Percentiles rank a stretch among this genome's conserved stretches.
Conservation (phyloP, 345 rosid species). For the Erysimum cheiranthoides region DNA sequence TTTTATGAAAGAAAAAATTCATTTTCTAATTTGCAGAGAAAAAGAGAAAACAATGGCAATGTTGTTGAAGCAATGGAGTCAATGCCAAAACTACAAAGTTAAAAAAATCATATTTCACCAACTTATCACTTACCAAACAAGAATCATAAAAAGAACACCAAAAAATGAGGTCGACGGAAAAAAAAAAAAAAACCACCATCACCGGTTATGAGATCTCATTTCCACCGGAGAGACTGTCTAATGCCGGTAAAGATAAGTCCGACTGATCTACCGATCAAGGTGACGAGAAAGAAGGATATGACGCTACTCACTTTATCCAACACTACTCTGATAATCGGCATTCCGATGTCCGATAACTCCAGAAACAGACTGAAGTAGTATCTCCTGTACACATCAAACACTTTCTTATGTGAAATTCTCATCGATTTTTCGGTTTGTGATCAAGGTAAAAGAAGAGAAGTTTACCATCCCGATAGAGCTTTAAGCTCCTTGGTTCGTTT, state of each 20-base stretch:
- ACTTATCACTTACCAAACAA: slow-evolving; percentile 35
- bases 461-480: slow-evolving; percentile 89
- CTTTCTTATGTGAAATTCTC: neutral
- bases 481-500: slow-evolving; percentile 86
- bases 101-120: slow-evolving; percentile 15
- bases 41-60: neutral
- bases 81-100: slow-evolving; percentile 18
- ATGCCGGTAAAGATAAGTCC: slow-evolving; percentile 92
- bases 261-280: slow-evolving; percentile 86
- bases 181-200: slow-evolving; percentile 30
- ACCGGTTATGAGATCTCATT: slow-evolving; percentile 50
- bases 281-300: slow-evolving; percentile 83
- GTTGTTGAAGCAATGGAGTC: slow-evolving; percentile 24
- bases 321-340: slow-evolving; percentile 74
- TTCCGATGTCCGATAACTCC: slow-evolving; percentile 77
- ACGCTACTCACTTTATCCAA: slow-evolving; percentile 73
- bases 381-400: slow-evolving; percentile 60
- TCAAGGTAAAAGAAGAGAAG: slow-evolving; percentile 33
- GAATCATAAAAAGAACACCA: slow-evolving; percentile 30
- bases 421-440: neutral
- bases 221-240: slow-evolving; percentile 91
- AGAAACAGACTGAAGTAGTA: slow-evolving; percentile 87
- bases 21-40: neutral
- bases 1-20: no score
- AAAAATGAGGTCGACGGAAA: slow-evolving; percentile 14